Evolutionary conservation across 1,284 basidiomycete genomes (phyloP), one percentile per base, ranked within the genome.

Genomic region (Cutaneotrichosporon dermatis): DNA sequence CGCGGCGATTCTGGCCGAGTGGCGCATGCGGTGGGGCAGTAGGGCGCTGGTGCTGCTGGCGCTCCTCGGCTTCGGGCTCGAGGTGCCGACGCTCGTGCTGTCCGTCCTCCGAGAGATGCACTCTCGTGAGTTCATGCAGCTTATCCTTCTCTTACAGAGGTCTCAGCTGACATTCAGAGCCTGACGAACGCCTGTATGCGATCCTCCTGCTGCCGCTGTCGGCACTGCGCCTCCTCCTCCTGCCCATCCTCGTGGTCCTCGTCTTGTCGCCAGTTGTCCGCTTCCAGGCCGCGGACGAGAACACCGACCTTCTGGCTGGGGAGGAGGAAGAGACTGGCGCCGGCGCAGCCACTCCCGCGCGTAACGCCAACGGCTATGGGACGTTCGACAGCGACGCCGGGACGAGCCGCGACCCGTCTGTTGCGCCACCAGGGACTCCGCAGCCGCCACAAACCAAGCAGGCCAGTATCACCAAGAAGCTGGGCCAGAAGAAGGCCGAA

Each of bases 181-280:
- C 25, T 8, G 56, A 52, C 12, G 55, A 71, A 15, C 69, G 63
- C 40, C 51, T 71, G 25, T 70, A 70, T 54, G 51, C 66, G 10
- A 73, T 73, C 51, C 70, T 76, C 7, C 57, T 67, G 13, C 65
- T 76, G 34, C 62, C 68, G 1, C 68, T 72, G 13, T 71, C 70
- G 4, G 66, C 64, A 4, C 58, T 70, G 4, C 66, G 75, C 11
- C 39, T 63, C 0, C 41, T 75, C 8, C 56, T 72, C n/a, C 64
- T 75, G 8, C 69, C 71, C 13, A 51, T 73, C 35, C 65, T 76
- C 12, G 37, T 72, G 25, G 57, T 64, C 37, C 61, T 71, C 15
- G 65, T 73, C 3, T 59, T 66, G 13, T 67, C 56, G 37, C 74
- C 75, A 1, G 58, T 68, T 25, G 60, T 76, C 51, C 55, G 66